Evolutionary conservation across 2,329 filamentous ascomycete species (phyloP).

Genomic region (Chrysoporthe deuterocubensis): DNA sequence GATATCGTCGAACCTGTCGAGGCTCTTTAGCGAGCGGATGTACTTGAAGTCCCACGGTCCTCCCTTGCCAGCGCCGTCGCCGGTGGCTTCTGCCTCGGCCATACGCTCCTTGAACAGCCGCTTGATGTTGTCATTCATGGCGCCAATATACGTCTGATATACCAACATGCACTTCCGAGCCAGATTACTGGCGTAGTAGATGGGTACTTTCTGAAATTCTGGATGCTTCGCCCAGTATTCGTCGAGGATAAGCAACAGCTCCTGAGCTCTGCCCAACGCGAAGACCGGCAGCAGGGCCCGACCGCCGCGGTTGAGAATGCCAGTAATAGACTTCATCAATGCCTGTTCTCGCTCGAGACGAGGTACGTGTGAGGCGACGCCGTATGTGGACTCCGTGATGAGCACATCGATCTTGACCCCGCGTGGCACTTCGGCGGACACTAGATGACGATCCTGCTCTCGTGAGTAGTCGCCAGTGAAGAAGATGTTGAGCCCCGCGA

Average conservation of each 20-base stretch:
- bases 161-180: conserved; percentile 98
- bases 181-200: conserved; percentile 96
- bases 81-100: conserved; percentile 83
- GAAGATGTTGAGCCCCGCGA: conserved; percentile 93
- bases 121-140: conserved; percentile 99
- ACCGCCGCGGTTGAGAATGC: conserved; percentile 87
- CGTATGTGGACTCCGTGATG: conserved; percentile 97
- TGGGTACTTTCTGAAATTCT: conserved; percentile 87
- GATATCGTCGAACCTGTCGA: conserved; percentile 95
- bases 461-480: conserved; percentile 98
- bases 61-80: conserved; percentile 74
- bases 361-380: conserved; percentile 91
- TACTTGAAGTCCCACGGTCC: conserved; percentile 97
- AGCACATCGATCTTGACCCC: conserved; percentile 93
- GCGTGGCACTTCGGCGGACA: conserved; percentile 87
- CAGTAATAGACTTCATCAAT: conserved; percentile 93
- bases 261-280: conserved; percentile 89
- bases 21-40: conserved; percentile 86
- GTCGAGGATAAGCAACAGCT: conserved; percentile 90
- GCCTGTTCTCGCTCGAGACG: conserved; percentile 88
- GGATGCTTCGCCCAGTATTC: conserved; percentile 94
- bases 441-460: conserved; percentile 92
- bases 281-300: conserved; percentile 95
- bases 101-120: conserved; percentile 90
- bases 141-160: conserved; percentile 96